Conservation (phyloP, 129 eudicot species). For the Arctium minus region DNA sequence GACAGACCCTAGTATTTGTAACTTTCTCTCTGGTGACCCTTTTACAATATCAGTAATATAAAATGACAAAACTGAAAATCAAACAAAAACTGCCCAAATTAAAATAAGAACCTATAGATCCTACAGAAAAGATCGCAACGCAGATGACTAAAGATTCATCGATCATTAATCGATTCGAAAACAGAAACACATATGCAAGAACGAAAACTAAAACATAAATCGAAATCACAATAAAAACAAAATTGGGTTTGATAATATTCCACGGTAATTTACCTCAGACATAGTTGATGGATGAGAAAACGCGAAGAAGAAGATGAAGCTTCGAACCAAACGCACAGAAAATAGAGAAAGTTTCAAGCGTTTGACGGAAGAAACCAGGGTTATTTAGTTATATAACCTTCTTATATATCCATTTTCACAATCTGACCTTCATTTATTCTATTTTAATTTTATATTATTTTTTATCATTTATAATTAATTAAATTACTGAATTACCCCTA, state of each 20-base stretch:
- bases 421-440: too few species aligned
- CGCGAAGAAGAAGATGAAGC: not conserved
- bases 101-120: not conserved
- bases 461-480: too few species aligned
- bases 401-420: too few species aligned
- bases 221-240: not conserved
- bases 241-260: not conserved
- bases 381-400: too few species aligned
- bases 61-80: not conserved
- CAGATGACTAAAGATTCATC: not conserved
- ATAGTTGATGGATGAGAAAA: slow-evolving; percentile 2
- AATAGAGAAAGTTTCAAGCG: slow-evolving; percentile 14
- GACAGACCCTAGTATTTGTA: not conserved
- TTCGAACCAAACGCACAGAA: slow-evolving; percentile 6
- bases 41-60: too few species aligned
- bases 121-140: not conserved
- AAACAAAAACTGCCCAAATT: not conserved
- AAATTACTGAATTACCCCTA: too few species aligned
- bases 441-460: too few species aligned
- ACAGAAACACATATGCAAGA: not conserved
- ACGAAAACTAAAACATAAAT: not conserved
- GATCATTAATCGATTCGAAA: not conserved
- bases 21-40: not conserved
- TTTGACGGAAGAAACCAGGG: not conserved
- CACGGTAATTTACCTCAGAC: slow-evolving; percentile 5